Evolutionary conservation across 148 eudicot genomes (phyloP), one percentile per base, ranked within the genome.

Genomic region (Salicornia ramosissima): DNA sequence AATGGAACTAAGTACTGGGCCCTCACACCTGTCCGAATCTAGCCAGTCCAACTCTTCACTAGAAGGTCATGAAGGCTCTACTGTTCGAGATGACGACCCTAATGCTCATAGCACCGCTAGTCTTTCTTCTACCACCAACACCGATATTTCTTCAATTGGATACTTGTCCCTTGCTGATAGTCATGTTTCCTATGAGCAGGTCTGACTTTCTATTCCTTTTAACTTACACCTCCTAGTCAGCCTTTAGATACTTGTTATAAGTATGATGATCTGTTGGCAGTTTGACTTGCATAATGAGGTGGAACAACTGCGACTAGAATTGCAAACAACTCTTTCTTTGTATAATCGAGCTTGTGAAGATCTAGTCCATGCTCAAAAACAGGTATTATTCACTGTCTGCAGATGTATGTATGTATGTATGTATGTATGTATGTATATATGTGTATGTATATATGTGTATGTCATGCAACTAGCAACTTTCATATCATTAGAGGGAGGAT

Each of bases 271-370:
- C 25, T 68, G 60, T 70, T 68, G 69, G 82, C 88, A 88, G 91
- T 80, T 83, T 43, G 80, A 81, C 59, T 74, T 83, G 79, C 78
- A 83, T 76, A 80, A 77, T 67, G 89, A 89, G 72, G 81, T 86
- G 40, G 92, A 87, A 67, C 70, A 76, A 68, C 59, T 91, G 77
- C 82, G 87, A 5, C 67, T 80, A 33, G 96, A 91, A 75, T 77
- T 91, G 66, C 77, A 75, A 25, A 80, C 70, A 43, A 83, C 97
- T 42, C 57, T 82, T 50, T 69, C 80, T 56, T 73, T 89, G 85
- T 91, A 91, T 73, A 80, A 77, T 71, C 86, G 76, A 76, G 90
- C 92, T 53, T 84, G 96, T 78, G 81, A 81, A 59, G 88, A 83
- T 77, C 84, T 91, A 52, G 84, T 80, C 74, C 78, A 79, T 79